Conservation (phyloP, 495 filamentous ascomycete genomes). For the Hyaloscypha bicolor region DNA sequence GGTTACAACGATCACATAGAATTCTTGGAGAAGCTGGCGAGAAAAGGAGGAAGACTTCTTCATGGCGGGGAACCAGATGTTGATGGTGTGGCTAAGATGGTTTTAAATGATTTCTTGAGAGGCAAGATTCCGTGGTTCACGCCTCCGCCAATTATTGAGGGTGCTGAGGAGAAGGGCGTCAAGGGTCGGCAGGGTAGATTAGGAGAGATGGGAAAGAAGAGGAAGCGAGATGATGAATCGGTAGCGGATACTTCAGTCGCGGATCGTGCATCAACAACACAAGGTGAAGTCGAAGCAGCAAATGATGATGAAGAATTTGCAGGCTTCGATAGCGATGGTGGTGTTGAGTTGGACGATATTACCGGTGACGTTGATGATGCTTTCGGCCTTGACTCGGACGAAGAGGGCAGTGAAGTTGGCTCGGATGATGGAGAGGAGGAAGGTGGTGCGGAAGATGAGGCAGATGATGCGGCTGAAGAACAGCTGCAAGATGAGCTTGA, state of each 20-base stretch:
- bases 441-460: conserved; percentile 13
- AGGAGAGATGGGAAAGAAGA: conserved; percentile 62
- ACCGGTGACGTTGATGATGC: conserved; percentile 39
- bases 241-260: conserved; percentile 35
- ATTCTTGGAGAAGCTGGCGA: conserved; percentile 83
- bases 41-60: conserved; percentile 83
- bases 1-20: conserved; percentile 72
- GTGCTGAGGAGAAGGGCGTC: conserved; percentile 52
- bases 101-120: conserved; percentile 90
- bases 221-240: conserved; percentile 53
- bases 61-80: conserved; percentile 91
- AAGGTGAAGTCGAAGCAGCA: conserved; percentile 9
- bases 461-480: conserved; percentile 24
- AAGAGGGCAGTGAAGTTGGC: conserved; percentile 48
- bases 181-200: conserved; percentile 57
- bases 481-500: conserved; percentile 30
- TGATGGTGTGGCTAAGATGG: conserved; percentile 93
- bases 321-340: conserved; percentile 55
- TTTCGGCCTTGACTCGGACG: conserved; percentile 53
- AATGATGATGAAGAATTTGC: conserved; percentile 49
- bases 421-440: conserved; percentile 38
- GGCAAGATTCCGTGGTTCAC: conserved; percentile 97
- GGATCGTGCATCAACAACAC: conserved; percentile 18
- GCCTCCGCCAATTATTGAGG: conserved; percentile 67
- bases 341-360: conserved; percentile 42